Evolutionary conservation across 176 grass and related monocot genomes (phyloP).

Genomic region (Olyra latifolia): DNA sequence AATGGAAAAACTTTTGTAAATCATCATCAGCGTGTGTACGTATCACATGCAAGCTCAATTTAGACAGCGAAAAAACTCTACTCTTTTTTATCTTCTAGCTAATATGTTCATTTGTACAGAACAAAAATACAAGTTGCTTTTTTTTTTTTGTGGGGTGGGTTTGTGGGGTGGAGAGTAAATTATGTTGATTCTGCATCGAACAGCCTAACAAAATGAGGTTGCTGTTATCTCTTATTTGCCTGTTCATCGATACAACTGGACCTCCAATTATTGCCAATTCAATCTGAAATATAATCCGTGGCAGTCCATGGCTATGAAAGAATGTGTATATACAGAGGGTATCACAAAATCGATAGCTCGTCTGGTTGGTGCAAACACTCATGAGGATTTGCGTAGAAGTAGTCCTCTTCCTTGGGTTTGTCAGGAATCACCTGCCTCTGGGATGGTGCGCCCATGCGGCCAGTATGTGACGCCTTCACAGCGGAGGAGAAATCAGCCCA

Average conservation of each 20-base stretch:
- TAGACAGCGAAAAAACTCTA: not conserved
- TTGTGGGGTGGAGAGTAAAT: conserved; percentile 20
- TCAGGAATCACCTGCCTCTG: conserved; percentile 72
- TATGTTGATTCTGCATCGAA: conserved; percentile 12
- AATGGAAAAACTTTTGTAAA: not conserved
- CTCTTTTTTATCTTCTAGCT: not conserved
- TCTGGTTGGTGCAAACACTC: conserved; percentile 76
- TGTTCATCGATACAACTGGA: conserved; percentile 17
- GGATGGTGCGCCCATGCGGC: conserved; percentile 69
- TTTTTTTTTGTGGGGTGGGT: too few species aligned
- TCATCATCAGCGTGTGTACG: not conserved
- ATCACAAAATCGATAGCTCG: conserved; percentile 43
- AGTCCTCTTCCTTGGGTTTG: conserved; percentile 92
- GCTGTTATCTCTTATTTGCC: not conserved
- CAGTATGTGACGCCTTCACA: conserved; percentile 60
- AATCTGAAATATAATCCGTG: conserved; percentile 10
- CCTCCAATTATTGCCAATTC: conserved; percentile 40
- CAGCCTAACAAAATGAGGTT: conserved; percentile 1
- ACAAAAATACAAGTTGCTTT: not conserved
- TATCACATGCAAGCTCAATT: not conserved
- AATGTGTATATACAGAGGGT: conserved; percentile 8
- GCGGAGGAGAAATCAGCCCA: conserved; percentile 76
- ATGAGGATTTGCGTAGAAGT: conserved; percentile 85
- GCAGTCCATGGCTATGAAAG: conserved; percentile 28
- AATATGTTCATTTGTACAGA: conserved; percentile 30